These are phyloP conservation scores for Persicaria tinctoria DNA, from an alignment of 148 eudicot genomes.

Conservation along the genomic window DNA sequence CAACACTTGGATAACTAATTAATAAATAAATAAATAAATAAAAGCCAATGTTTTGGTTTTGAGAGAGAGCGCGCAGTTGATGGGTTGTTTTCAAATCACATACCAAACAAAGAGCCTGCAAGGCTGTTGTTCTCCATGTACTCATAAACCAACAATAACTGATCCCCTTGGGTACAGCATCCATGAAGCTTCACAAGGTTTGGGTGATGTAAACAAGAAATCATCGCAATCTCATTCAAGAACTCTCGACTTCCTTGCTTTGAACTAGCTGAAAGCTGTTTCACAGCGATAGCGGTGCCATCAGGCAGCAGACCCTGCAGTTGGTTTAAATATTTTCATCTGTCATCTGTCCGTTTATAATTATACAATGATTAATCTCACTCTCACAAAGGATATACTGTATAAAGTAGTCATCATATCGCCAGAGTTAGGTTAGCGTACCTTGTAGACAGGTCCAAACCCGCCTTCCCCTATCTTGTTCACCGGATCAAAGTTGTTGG, in stretches of 20 bases:
- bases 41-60: not conserved
- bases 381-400: not conserved
- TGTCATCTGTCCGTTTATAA: not conserved
- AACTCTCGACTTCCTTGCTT: slow-evolving; percentile 37
- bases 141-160: slow-evolving; percentile 30
- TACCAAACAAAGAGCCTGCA: slow-evolving; percentile 30
- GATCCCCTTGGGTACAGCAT: slow-evolving; percentile 29
- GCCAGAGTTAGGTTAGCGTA: slow-evolving; percentile 7
- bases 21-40: not conserved
- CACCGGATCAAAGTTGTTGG: slow-evolving; percentile 8
- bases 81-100: not conserved
- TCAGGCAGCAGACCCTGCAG: slow-evolving; percentile 25
- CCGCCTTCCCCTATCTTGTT: slow-evolving; percentile 65
- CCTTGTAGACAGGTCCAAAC: slow-evolving; percentile 60
- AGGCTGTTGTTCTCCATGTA: slow-evolving; percentile 40
- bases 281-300: slow-evolving; percentile 34
- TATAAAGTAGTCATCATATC: not conserved
- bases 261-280: slow-evolving; percentile 33
- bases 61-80: not conserved
- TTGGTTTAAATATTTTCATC: not conserved
- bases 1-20: slow-evolving; percentile 18
- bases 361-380: not conserved
- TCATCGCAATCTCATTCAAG: slow-evolving; percentile 38
- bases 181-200: slow-evolving; percentile 36
- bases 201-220: slow-evolving; percentile 32